A percentile compares a stretch with the other conserved stretches of the same genome.
These are phyloP conservation scores for Kazachstania kunashirensis DNA, from an alignment of 805 yeast species.

Conservation along the genomic window DNA sequence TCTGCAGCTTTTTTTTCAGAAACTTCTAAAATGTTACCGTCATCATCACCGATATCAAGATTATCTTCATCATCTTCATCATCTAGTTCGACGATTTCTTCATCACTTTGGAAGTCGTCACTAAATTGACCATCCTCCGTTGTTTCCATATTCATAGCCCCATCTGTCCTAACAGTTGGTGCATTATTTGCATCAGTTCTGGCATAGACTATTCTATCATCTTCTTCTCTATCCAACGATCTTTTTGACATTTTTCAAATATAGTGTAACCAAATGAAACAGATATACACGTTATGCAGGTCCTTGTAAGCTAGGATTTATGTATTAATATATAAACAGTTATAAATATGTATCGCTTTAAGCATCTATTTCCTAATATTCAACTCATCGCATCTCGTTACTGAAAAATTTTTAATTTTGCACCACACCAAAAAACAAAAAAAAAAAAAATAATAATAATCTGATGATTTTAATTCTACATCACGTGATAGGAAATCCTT, in stretches of 20 bases:
- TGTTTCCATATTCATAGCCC: conserved; percentile 43
- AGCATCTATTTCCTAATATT: too few relatives aligned
- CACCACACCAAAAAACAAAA: too few relatives aligned
- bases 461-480: too few relatives aligned
- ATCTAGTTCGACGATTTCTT: conserved; percentile 76
- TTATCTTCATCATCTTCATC: conserved; percentile 41
- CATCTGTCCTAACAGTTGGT: conserved; percentile 28
- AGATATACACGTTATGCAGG: too few relatives aligned
- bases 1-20: conserved; percentile 32
- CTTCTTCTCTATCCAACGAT: conserved; percentile 33
- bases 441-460: too few relatives aligned
- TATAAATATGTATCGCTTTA: too few relatives aligned
- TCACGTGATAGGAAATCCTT: too few relatives aligned
- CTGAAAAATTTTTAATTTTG: too few relatives aligned
- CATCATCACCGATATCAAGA: conserved; percentile 31
- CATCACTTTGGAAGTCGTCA: conserved; percentile 88
- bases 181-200: conserved; percentile 24
- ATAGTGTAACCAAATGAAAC: too few relatives aligned
- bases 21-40: conserved; percentile 28
- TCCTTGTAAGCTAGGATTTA: too few relatives aligned
- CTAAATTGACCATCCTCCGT: conserved; percentile 85
- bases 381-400: too few relatives aligned
- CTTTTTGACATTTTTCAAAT: conserved; percentile 51
- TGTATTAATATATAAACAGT: too few relatives aligned
- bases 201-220: conserved; percentile 35